Evolutionary conservation across 768 basidiomycete species (phyloP).

Genomic region (Mycena olivaceomarginata): DNA sequence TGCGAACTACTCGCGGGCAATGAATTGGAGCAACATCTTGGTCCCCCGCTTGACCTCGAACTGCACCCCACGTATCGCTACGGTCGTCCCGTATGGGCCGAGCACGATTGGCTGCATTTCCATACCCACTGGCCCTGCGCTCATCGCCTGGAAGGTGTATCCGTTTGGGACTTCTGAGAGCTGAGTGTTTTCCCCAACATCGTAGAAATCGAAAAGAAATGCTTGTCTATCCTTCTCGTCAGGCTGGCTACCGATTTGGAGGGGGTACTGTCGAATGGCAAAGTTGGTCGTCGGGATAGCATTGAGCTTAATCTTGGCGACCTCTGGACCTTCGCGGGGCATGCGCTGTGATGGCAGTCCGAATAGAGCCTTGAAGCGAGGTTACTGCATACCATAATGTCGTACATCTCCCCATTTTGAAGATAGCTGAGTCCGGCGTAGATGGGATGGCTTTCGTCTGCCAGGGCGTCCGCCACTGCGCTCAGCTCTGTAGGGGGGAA

Average conservation of each 20-base stretch:
- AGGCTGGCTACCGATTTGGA: background rate
- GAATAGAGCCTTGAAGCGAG: background rate
- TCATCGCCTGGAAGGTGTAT: constrained; percentile 11
- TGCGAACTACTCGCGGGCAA: background rate
- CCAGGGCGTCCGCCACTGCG: background rate
- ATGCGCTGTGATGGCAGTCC: constrained; percentile 1
- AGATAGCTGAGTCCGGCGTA: background rate
- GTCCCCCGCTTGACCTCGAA: constrained; percentile 2
- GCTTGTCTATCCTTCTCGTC: background rate
- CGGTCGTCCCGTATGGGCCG: background rate
- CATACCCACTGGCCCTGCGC: background rate
- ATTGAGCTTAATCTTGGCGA: constrained; percentile 1
- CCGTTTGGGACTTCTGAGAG: constrained; percentile 7
- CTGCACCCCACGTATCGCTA: constrained; percentile 11
- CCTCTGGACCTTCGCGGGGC: constrained; percentile 9
- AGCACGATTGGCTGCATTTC: constrained; percentile 11
- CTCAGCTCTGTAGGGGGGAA: background rate
- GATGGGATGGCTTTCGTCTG: background rate
- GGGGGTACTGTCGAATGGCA: constrained; percentile 10
- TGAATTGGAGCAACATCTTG: background rate
- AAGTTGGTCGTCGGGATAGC: constrained; percentile 10
- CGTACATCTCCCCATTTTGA: background rate
- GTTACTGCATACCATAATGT: background rate
- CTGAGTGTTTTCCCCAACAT: background rate
- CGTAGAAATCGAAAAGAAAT: constrained; percentile 6